Evolutionary conservation across 805 yeast genomes (phyloP), one percentile per base, ranked within the genome.

Genomic region (Candida germanica): DNA sequence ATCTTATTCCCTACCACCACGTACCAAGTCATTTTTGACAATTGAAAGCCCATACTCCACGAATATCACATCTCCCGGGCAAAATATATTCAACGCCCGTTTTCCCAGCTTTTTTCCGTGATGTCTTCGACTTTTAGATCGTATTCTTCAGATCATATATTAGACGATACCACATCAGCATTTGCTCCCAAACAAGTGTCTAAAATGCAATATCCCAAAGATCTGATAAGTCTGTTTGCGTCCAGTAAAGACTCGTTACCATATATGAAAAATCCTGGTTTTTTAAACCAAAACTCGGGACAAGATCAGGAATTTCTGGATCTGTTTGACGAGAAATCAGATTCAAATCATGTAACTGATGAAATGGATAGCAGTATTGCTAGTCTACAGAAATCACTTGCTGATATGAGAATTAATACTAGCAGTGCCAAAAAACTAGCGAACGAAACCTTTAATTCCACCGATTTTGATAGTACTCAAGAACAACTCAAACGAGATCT

Each of bases 401-500:
- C 39, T 8, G 31, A 35, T 18, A 35, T 50, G 31, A 43, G 39
- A 18, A 18, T 43, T 17, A 26, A 25, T 18, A 16, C 41, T 13
- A 31, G 36, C 3, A 34, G 34, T 24, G 15, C 12, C 3, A 20
- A 23, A 15, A 16, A 26, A 9, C 18, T 5, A 13, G 18, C 6
- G 12, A 14, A 25, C 11, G 37, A 31, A 6, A 44, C 45, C 18
- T 27, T 39, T 9, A 43, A 41, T 17, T 31, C 36, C n/a, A 36
- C 47, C 7, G 39, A 30, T 9, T 45, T 41, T 33, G 49, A 56
- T 31, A 57, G 53, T 12, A 54, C 58, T 8, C 43, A 44, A n/a
- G 49, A 47, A 2, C 48, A 55, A 35, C 41, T 55, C 23, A 56
- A 49, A 23, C 38, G 41, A 16, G 58, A 54, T 31, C 31, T 54